Conservation (phyloP, 139 green algal genomes). For the Penium margaritaceum region DNA sequence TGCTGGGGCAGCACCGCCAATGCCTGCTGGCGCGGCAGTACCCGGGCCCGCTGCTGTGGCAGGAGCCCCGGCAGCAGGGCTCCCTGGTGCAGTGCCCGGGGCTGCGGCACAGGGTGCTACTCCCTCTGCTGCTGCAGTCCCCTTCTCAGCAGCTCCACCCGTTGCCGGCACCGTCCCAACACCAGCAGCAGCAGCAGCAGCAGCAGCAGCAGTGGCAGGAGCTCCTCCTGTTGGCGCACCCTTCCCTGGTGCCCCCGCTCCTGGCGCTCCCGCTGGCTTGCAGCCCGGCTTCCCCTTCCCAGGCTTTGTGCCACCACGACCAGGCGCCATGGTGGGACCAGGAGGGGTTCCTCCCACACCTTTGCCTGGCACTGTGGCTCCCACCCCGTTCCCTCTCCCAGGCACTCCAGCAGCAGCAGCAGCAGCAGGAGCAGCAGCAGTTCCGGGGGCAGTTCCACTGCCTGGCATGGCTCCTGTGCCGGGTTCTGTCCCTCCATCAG, state of each 20-base stretch:
- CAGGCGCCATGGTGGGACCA: too few relatives aligned
- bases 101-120: not conserved
- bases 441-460: not conserved
- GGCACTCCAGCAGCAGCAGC: not conserved
- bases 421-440: not conserved
- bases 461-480: too few relatives aligned
- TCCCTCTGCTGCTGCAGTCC: not conserved
- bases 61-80: not conserved
- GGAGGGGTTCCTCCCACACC: too few relatives aligned
- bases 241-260: too few relatives aligned
- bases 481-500: not conserved
- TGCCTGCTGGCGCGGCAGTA: slow-evolving; percentile 2
- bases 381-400: too few relatives aligned
- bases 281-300: too few relatives aligned
- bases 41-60: slow-evolving; percentile 13
- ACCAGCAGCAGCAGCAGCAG: slow-evolving; percentile 16
- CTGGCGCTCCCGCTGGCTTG: too few relatives aligned
- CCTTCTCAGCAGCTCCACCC: not conserved
- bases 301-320: too few relatives aligned
- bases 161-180: not conserved
- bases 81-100: not conserved
- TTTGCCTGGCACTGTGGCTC: too few relatives aligned
- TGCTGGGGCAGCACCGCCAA: not conserved
- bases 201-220: too few relatives aligned
- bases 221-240: too few relatives aligned